A percentile compares a stretch with the other conserved stretches of the same genome.
phyloP scores from a whole-genome alignment of 2,329 filamentous ascomycete species.

The Colletotrichum siamense region DNA sequence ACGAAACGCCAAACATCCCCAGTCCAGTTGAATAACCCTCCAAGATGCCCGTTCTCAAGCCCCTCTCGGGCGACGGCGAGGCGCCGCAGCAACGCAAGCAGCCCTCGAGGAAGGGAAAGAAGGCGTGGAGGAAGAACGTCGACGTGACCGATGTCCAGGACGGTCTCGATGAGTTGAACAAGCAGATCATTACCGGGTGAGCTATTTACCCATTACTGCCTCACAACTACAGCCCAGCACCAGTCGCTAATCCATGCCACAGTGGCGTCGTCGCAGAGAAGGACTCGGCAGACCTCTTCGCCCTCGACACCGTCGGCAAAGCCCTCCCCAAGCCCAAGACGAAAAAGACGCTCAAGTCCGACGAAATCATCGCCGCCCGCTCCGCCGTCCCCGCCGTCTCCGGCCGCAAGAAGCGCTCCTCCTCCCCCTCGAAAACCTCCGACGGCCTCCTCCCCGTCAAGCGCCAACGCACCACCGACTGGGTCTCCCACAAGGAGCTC shows the following conservation, averaged over 20 bases:
- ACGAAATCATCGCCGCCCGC: constrained; percentile 88
- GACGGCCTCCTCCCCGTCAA: constrained; percentile 79
- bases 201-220: constrained; percentile 8
- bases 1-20: background rate
- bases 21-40: background rate
- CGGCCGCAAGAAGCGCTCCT: constrained; percentile 71
- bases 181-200: constrained; percentile 90
- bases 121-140: constrained; percentile 98
- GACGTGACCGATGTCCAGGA: constrained; percentile 86
- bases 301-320: constrained; percentile 78
- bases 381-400: constrained; percentile 83
- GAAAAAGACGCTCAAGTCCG: constrained; percentile 83
- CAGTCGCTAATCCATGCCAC: background rate
- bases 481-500: constrained; percentile 86
- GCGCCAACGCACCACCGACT: constrained; percentile 75
- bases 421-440: constrained; percentile 63
- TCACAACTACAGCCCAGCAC: background rate
- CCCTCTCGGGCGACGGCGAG: constrained; percentile 51
- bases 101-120: constrained; percentile 95
- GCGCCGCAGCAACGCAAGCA: constrained; percentile 86
- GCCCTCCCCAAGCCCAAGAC: constrained; percentile 66
- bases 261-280: constrained; percentile 90
- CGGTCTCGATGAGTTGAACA: constrained; percentile 83
- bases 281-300: constrained; percentile 82
- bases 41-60: constrained; percentile 60